Percentiles rank a stretch among this genome's conserved stretches.
These are phyloP conservation scores for Clarireedia homoeocarpa DNA, from an alignment of 2,329 filamentous ascomycete genomes.

Conservation along the genomic window DNA sequence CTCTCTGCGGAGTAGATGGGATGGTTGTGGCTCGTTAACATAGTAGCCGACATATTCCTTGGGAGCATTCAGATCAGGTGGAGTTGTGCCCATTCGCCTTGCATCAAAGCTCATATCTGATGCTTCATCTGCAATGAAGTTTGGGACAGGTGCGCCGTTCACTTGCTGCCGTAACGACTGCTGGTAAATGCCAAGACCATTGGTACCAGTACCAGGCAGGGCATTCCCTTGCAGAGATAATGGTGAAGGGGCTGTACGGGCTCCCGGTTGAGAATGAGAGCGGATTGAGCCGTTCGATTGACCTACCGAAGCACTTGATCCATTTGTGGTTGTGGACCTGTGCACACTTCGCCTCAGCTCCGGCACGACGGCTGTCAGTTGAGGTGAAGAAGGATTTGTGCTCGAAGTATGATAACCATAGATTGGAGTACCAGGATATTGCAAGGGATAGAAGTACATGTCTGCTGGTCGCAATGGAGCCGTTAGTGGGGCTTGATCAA, in stretches of 20 bases:
- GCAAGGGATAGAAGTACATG: conserved; percentile 44
- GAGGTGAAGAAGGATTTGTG: conserved; percentile 50
- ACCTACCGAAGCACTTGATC: conserved; percentile 34
- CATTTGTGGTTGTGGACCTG: conserved; percentile 42
- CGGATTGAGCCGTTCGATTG: conserved; percentile 48
- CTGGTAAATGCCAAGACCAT: conserved; percentile 27
- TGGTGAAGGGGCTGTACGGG: conserved; percentile 30
- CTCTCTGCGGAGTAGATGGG: conserved; percentile 17
- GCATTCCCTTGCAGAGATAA: conserved; percentile 32
- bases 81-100: conserved; percentile 14
- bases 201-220: conserved; percentile 25
- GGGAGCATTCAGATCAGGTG: conserved; percentile 22
- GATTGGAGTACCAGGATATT: conserved; percentile 35
- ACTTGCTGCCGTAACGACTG: conserved; percentile 22
- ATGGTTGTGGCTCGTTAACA: conserved; percentile 21
- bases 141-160: conserved; percentile 46
- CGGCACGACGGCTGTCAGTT: conserved; percentile 35
- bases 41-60: conserved; percentile 31
- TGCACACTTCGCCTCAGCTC: conserved; percentile 53
- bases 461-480: conserved; percentile 48
- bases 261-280: conserved; percentile 60
- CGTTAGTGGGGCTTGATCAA: conserved; percentile 53
- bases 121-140: conserved; percentile 47
- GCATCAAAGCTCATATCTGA: conserved; percentile 17
- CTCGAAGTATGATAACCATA: conserved; percentile 43